Evolutionary conservation across 306 rosid species (phyloP), one percentile per base, ranked within the genome.

Genomic region (Casuarina glauca): DNA sequence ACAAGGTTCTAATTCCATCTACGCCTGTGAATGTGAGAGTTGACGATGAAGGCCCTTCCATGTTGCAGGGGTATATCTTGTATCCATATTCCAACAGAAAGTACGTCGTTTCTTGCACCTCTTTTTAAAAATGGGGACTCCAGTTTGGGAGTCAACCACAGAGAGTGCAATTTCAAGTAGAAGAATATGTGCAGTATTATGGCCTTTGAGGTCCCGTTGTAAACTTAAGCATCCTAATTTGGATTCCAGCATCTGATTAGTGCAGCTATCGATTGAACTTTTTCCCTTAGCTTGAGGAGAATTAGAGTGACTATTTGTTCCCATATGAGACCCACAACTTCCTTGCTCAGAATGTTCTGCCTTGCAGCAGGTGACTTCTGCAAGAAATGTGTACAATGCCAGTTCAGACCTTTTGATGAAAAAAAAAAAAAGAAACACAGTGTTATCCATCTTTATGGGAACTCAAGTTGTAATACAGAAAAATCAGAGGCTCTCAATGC

Each of bases 311-410:
- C 77, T 66, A 82, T 80, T 81, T 6, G 73, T 86, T 53, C 83
- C 87, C 75, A 81, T 78, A 86, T 86, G 97, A 32, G 92, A 90
- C 76, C 86, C 79, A 76, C 92, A 79, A 81, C 89, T 85, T 81
- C 79, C 97, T 51, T 83, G 89, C 41, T 78, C 90, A 62, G 88
- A 88, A 83, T 87, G 90, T 87, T 88, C 91, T 26, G 82, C 90
- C 82, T 88, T 93, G 83, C 82, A 84, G 44, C 74, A 89, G 74
- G 93, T 87, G 58, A 78, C 73, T 86, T 95, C 93, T 74, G 88
- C 92, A 74, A 93, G 89, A 87, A 88, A 86, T 26, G 97, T 76
- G 74, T 79, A 82, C 74, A 95, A 78, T 73, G 97, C 99, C 86
- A 95, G 86, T 73, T 91, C 97, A 81, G 89, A 95, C 93, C 98